A percentile compares a stretch with the other conserved stretches of the same genome.
These are phyloP conservation scores for Lantana camara DNA, from an alignment of 257 asterid genomes.

Conservation along the genomic window DNA sequence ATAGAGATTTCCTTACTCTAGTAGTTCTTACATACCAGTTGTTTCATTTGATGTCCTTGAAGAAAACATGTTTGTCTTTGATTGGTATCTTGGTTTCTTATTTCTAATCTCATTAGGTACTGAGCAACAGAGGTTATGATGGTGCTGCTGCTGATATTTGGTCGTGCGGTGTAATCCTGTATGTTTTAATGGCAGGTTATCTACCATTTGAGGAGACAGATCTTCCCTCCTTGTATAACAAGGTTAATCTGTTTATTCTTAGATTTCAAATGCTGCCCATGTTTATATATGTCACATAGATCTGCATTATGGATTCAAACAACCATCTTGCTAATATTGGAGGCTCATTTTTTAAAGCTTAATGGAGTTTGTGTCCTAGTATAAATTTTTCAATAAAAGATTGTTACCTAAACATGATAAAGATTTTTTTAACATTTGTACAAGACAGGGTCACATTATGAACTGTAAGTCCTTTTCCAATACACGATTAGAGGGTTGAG, in stretches of 20 bases:
- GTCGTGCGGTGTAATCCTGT: slow-evolving; percentile 97
- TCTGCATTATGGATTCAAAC: slow-evolving; percentile 8
- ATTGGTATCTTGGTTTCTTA: slow-evolving; percentile 26
- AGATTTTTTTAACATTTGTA: neutral
- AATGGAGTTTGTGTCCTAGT: slow-evolving; percentile 7
- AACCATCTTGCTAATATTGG: slow-evolving; percentile 1
- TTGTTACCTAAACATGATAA: neutral
- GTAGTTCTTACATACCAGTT: neutral
- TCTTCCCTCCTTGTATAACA: slow-evolving; percentile 68
- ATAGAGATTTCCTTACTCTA: neutral
- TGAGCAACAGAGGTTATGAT: slow-evolving; percentile 82
- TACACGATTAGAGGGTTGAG: slow-evolving; percentile 10
- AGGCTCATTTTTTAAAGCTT: slow-evolving; percentile 10
- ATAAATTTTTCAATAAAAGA: slow-evolving; percentile 6
- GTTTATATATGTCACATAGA: slow-evolving; percentile 16
- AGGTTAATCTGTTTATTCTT: slow-evolving; percentile 49
- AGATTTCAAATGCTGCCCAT: slow-evolving; percentile 12
- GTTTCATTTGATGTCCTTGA: slow-evolving; percentile 14
- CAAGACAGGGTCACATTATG: neutral
- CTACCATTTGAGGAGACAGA: slow-evolving; percentile 82
- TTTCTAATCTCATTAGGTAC: slow-evolving; percentile 54
- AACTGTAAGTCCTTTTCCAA: slow-evolving; percentile 7
- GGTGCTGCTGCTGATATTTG: slow-evolving; percentile 98
- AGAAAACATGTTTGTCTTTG: slow-evolving; percentile 20
- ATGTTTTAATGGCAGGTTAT: slow-evolving; percentile 85